phyloP scores from a whole-genome alignment of 805 yeast genomes.

The Zygosaccharomyces siamensis region DNA sequence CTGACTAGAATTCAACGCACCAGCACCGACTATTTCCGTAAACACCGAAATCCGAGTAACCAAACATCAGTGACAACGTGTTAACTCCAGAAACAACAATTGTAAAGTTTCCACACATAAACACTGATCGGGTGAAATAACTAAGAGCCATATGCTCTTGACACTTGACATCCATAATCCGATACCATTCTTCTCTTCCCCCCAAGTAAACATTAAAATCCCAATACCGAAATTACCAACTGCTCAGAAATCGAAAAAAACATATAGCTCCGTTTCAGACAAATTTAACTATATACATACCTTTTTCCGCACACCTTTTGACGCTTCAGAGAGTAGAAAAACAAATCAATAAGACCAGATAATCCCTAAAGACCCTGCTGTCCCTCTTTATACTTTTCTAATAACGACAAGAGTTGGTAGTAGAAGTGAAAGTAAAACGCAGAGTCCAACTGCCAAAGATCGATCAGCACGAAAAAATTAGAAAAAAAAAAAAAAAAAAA shows the following conservation, averaged over 20 bases:
- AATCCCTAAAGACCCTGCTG: constrained; percentile 7
- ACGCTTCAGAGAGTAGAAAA: constrained; percentile 5
- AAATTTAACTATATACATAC: neutral
- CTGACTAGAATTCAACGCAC: neutral
- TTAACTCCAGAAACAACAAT: neutral
- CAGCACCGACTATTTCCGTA: neutral
- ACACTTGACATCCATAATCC: neutral
- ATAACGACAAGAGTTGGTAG: constrained; percentile 2
- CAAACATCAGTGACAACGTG: constrained; percentile 3
- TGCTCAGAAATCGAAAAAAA: neutral
- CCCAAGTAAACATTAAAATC: neutral
- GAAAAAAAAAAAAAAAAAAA: constrained; percentile 1
- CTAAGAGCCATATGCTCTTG: neutral
- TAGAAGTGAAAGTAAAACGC: constrained; percentile 6
- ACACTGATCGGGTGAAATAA: neutral
- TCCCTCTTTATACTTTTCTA: constrained; percentile 4
- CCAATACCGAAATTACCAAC: neutral
- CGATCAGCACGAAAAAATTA: constrained; percentile 6
- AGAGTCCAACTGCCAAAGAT: constrained; percentile 2
- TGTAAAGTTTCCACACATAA: neutral
- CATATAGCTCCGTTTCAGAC: neutral
- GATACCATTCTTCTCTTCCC: neutral
- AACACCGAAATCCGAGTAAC: neutral
- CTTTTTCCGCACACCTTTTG: constrained; percentile 7
- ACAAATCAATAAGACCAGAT: constrained; percentile 4